Base-by-base conservation (phyloP, 1,139 yeast genomes). In the Suhomyces bribrorum region DNA sequence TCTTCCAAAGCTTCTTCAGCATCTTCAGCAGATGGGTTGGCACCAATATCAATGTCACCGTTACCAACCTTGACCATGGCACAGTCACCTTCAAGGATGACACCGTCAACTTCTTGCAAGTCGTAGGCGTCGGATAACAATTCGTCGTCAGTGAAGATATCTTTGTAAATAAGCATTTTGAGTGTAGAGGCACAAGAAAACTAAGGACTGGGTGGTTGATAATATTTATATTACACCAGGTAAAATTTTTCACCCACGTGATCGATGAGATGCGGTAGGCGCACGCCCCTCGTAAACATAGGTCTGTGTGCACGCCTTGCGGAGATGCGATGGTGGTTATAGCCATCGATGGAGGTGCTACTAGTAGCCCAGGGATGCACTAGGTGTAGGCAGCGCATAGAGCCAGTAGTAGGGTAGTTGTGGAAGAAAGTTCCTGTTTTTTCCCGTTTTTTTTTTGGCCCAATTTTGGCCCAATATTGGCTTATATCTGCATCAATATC, bases 1-100 rank as follows among this genome's bases (percentile, higher is more conserved):
- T 86, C 95, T 59, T 90, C 98, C 45, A 81, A 66, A 39, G 68
- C 79, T 45, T 81, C 96, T 34, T 79, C 96, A 38, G 68, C 90
- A 53, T 76, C 97, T 75, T 92, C 99, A 59, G 97, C 97, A 60
- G 97, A 88, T 66, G 99, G 97, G 84, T 94, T 92, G 63, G 96
- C 98, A 76, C 98, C 98, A 70, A 92, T 92, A 70, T 92, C 97
- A 59, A 92, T 82, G 66, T 90, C 90, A 62, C 81, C 96, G 66
- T 87, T 87, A 69, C 79, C 83, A 60, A 90, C 86, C 61, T 75
- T 83, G 73, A 92, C 82, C 92, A 88, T 83, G 62, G 80, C 75
- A 76, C 97, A 88, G 82, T 92, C 88, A 54, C 95, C 98, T 79
- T 92, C 99, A 80, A 79, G 87, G 69, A 90, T 87, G 60, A 79